These are phyloP conservation scores for Geranomyces michiganensis DNA, from an alignment of 192 early-diverging fungal species.

Conservation along the genomic window DNA sequence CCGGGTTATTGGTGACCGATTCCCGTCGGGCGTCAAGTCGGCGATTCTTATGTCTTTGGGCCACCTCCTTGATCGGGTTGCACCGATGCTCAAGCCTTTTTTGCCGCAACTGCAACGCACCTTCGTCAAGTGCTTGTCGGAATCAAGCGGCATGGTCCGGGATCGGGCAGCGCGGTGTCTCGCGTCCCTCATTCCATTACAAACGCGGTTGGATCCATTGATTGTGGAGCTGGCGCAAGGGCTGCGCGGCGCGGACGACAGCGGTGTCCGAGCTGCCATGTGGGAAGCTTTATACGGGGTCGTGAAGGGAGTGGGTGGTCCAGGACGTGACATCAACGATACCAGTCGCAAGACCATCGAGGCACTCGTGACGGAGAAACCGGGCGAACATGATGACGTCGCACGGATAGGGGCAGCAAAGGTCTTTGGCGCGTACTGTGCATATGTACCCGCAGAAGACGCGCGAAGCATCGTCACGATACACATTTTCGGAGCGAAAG, in stretches of 20 bases:
- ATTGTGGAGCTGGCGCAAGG: slow-evolving; percentile 73
- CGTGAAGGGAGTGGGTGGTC: slow-evolving; percentile 51
- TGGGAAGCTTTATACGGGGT: slow-evolving; percentile 75
- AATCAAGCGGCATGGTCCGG: slow-evolving; percentile 74
- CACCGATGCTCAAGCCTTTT: slow-evolving; percentile 91
- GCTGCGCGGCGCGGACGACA: slow-evolving; percentile 63
- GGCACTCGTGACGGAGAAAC: slow-evolving; percentile 58
- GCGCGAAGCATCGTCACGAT: slow-evolving; percentile 48
- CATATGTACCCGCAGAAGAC: slow-evolving; percentile 55
- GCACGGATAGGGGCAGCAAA: slow-evolving; percentile 60
- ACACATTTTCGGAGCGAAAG: slow-evolving; percentile 32
- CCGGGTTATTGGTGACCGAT: slow-evolving; percentile 94
- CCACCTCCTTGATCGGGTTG: slow-evolving; percentile 74
- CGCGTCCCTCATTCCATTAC: slow-evolving; percentile 69
- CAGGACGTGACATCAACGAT: slow-evolving; percentile 62
- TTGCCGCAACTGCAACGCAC: slow-evolving; percentile 97
- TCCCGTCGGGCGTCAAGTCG: slow-evolving; percentile 88
- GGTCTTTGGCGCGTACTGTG: slow-evolving; percentile 62
- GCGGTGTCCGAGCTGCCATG: slow-evolving; percentile 67
- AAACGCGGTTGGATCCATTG: slow-evolving; percentile 77
- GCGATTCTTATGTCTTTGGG: slow-evolving; percentile 88
- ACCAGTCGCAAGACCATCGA: slow-evolving; percentile 63
- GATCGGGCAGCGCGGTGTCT: slow-evolving; percentile 80
- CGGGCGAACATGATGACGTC: slow-evolving; percentile 56
- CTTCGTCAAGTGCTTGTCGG: slow-evolving; percentile 87